Evolutionary conservation across 345 rosid genomes (phyloP).

Genomic region (Erysimum cheiranthoides): DNA sequence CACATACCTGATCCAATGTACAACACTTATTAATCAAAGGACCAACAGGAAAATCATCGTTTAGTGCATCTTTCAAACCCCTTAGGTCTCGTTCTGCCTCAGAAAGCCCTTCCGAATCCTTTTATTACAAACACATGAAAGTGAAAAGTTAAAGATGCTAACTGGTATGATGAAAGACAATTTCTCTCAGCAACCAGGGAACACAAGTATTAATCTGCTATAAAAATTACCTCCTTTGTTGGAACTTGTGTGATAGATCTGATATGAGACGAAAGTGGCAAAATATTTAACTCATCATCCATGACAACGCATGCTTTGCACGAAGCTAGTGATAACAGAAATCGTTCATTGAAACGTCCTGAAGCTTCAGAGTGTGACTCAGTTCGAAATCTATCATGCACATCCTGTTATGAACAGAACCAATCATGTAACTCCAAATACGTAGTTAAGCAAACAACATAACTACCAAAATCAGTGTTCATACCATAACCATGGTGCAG

Average conservation of each 20-base stretch:
- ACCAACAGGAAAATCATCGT: slow-evolving; percentile 88
- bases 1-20: slow-evolving; percentile 89
- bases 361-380: slow-evolving; percentile 90
- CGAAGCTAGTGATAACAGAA: slow-evolving; percentile 83
- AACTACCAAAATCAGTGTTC: slow-evolving; percentile 25
- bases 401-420: slow-evolving; percentile 70
- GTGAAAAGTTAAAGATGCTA: slow-evolving; percentile 17
- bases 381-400: slow-evolving; percentile 94
- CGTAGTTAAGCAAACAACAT: slow-evolving; percentile 15
- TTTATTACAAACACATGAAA: slow-evolving; percentile 24
- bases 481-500: slow-evolving; percentile 96
- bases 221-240: slow-evolving; percentile 64
- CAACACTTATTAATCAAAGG: slow-evolving; percentile 90
- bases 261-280: slow-evolving; percentile 94
- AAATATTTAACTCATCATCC: slow-evolving; percentile 95
- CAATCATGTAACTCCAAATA: slow-evolving; percentile 31
- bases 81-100: slow-evolving; percentile 81
- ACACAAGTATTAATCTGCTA: slow-evolving; percentile 14
- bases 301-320: slow-evolving; percentile 90
- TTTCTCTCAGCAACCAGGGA: slow-evolving; percentile 4
- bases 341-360: slow-evolving; percentile 92
- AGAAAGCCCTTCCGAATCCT: slow-evolving; percentile 90
- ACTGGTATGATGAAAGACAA: slow-evolving; percentile 10
- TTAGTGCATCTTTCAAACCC: slow-evolving; percentile 82
- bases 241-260: slow-evolving; percentile 70